Evolutionary conservation across 2,329 filamentous ascomycete species (phyloP).

Genomic region (Emergomyces pasteurianus): DNA sequence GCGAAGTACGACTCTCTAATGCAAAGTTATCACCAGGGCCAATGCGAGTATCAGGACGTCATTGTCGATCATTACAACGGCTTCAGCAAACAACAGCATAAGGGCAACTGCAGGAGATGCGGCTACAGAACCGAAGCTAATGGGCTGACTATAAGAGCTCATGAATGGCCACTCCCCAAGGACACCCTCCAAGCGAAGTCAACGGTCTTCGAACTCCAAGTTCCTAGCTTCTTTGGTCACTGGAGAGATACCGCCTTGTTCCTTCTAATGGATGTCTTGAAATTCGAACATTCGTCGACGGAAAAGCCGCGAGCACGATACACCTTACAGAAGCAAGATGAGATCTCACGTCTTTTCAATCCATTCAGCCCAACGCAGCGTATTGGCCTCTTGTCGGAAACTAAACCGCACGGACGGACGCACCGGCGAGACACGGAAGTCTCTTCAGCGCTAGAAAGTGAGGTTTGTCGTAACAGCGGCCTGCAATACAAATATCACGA

Average conservation of each 20-base stretch:
- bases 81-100: constrained; percentile 11
- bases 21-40: neutral
- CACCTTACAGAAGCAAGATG: neutral
- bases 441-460: constrained; percentile 12
- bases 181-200: constrained; percentile 25
- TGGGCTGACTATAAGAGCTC: constrained; percentile 32
- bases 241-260: constrained; percentile 41
- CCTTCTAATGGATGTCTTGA: neutral
- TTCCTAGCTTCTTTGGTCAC: constrained; percentile 28
- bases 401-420: constrained; percentile 7
- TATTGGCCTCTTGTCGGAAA: constrained; percentile 1
- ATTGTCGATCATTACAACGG: constrained; percentile 1
- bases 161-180: constrained; percentile 46
- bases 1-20: constrained; percentile 19
- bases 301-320: neutral
- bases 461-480: constrained; percentile 38
- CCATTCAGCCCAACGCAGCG: neutral
- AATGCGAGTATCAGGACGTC: constrained; percentile 5
- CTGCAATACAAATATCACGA: constrained; percentile 32
- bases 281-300: neutral
- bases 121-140: constrained; percentile 18
- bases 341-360: constrained; percentile 2
- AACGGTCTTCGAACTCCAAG: constrained; percentile 41
- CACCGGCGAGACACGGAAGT: constrained; percentile 7
- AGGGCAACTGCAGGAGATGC: constrained; percentile 29